Percentiles rank a stretch among this genome's conserved stretches.
phyloP scores from a whole-genome alignment of 768 basidiomycete genomes.

The Russula earlei region DNA sequence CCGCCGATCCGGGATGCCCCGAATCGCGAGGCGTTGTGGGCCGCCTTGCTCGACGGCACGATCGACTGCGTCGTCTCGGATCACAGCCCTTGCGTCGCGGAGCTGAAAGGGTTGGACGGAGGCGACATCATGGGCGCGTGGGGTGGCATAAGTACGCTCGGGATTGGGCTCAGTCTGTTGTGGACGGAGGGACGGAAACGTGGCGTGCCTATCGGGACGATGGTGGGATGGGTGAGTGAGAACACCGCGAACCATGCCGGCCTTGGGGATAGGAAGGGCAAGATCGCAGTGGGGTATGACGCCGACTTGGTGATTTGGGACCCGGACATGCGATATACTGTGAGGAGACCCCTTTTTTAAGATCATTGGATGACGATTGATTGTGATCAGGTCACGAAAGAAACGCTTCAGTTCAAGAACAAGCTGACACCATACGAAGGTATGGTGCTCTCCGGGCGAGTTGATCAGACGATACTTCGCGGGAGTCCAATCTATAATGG shows the following conservation, averaged over 20 bases:
- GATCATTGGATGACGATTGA: neutral
- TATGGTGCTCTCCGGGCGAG: constrained; percentile 55
- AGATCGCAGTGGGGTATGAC: constrained; percentile 62
- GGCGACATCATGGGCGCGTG: constrained; percentile 86
- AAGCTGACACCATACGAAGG: constrained; percentile 89
- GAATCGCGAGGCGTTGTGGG: constrained; percentile 75
- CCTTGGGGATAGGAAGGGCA: constrained; percentile 60
- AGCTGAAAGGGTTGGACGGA: constrained; percentile 67
- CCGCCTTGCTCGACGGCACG: constrained; percentile 66
- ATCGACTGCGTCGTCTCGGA: constrained; percentile 95
- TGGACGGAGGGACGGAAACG: constrained; percentile 75
- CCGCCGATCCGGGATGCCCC: constrained; percentile 74
- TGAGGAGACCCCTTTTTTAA: constrained; percentile 17
- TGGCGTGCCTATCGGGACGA: constrained; percentile 46
- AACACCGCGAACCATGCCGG: constrained; percentile 76
- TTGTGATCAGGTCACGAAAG: constrained; percentile 58
- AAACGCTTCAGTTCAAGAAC: constrained; percentile 81
- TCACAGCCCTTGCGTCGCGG: constrained; percentile 83
- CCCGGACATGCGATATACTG: constrained; percentile 40
- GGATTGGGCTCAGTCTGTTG: constrained; percentile 77
- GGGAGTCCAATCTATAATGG: constrained; percentile 58
- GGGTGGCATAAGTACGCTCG: constrained; percentile 91
- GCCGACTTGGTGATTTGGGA: constrained; percentile 88
- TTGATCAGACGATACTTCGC: constrained; percentile 71
- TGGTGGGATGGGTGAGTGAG: constrained; percentile 68